phyloP scores from a whole-genome alignment of 306 rosid genomes.

The Canavalia ensiformis region DNA sequence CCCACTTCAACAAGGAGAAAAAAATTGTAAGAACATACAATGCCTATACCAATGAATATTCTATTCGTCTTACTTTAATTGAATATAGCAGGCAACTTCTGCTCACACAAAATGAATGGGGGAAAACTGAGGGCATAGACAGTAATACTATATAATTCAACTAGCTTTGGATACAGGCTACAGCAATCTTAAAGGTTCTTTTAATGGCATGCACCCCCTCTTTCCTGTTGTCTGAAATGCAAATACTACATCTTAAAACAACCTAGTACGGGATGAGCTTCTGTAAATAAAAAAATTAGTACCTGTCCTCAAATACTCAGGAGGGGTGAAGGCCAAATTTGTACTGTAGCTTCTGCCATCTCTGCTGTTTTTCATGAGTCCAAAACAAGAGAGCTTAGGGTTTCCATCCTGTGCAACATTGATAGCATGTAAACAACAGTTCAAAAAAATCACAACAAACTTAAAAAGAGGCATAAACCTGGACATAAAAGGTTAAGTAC shows the following conservation, averaged over 20 bases:
- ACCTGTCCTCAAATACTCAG: constrained; percentile 89
- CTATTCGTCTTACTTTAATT: neutral
- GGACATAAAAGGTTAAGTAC: constrained; percentile 45
- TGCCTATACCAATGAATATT: constrained; percentile 10
- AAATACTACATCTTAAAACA: constrained; percentile 10
- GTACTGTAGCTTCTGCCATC: constrained; percentile 91
- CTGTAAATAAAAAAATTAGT: neutral
- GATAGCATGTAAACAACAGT: constrained; percentile 37
- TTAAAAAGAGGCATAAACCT: constrained; percentile 12
- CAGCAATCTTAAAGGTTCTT: constrained; percentile 12
- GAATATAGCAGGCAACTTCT: constrained; percentile 10
- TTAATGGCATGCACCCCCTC: constrained; percentile 1
- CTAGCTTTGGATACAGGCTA: neutral
- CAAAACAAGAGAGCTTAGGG: constrained; percentile 87
- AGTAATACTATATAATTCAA: constrained; percentile 24
- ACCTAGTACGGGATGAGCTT: neutral
- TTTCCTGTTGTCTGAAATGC: neutral
- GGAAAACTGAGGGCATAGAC: neutral
- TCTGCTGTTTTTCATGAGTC: constrained; percentile 90
- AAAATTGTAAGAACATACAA: neutral
- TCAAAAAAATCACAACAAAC: neutral
- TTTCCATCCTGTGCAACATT: constrained; percentile 64
- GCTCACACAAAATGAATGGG: neutral
- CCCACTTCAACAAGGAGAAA: constrained; percentile 4
- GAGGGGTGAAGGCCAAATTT: constrained; percentile 90